Percentiles rank a stretch among this genome's conserved stretches.
Evolutionary conservation across 495 filamentous ascomycete species (phyloP).

Genomic region (Talaromyces ruber): DNA sequence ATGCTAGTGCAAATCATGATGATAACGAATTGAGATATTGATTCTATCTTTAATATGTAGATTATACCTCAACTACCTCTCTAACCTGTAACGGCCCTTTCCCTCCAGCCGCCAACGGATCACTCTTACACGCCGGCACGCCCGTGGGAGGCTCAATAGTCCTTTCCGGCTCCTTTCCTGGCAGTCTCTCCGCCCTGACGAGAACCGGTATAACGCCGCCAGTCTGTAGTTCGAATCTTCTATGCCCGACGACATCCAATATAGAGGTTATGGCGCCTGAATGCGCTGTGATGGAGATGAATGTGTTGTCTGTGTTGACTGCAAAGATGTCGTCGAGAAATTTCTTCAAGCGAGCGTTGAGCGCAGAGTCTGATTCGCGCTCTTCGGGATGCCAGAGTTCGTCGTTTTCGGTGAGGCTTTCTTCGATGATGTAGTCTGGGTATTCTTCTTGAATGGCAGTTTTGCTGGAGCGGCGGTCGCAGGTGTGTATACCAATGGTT

Average conservation of each 20-base stretch:
- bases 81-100: neutral
- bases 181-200: constrained; percentile 43
- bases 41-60: too few relatives aligned
- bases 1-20: neutral
- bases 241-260: constrained; percentile 54
- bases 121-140: constrained; percentile 12
- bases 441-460: constrained; percentile 49
- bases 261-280: constrained; percentile 57
- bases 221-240: constrained; percentile 54
- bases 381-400: constrained; percentile 44
- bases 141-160: constrained; percentile 24
- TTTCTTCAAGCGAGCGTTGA: constrained; percentile 42
- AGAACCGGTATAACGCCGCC: constrained; percentile 66
- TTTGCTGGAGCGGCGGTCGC: constrained; percentile 59
- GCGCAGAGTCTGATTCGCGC: constrained; percentile 48
- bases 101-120: neutral
- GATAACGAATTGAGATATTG: neutral
- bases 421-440: constrained; percentile 55
- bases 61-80: neutral
- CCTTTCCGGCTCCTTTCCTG: constrained; percentile 20
- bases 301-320: constrained; percentile 25
- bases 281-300: constrained; percentile 65
- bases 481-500: constrained; percentile 69
- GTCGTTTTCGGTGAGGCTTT: constrained; percentile 55
- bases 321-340: constrained; percentile 60